Evolutionary conservation across 352 stramenopile species (phyloP).

Genomic region (Phytophthora lateralis): DNA sequence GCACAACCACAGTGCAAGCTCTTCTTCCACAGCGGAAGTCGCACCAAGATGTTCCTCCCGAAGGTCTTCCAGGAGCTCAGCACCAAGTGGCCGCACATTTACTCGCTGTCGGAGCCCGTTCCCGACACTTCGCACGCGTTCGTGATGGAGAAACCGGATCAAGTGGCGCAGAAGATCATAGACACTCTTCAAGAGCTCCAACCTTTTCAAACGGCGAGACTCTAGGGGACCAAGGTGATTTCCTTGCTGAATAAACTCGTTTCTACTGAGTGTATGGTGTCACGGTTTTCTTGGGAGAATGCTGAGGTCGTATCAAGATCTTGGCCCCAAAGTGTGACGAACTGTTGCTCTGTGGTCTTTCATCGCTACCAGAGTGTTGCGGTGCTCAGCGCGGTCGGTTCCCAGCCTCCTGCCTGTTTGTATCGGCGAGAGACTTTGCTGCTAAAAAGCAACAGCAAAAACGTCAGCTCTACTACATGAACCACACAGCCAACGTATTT

Average conservation of each 20-base stretch:
- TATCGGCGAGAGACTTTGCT: slow-evolving; percentile 11
- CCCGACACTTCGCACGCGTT: slow-evolving; percentile 37
- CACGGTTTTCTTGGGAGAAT: too few species aligned
- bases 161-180: slow-evolving; percentile 33
- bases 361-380: slow-evolving; percentile 26
- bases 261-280: too few species aligned
- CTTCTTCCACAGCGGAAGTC: slow-evolving; percentile 28
- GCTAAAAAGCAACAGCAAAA: slow-evolving; percentile 11
- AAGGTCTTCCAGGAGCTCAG: slow-evolving; percentile 24
- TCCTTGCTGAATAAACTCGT: too few species aligned
- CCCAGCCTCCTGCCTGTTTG: slow-evolving; percentile 32
- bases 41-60: slow-evolving; percentile 40
- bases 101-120: slow-evolving; percentile 30
- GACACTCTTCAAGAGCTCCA: slow-evolving; percentile 18
- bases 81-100: slow-evolving; percentile 32
- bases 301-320: slow-evolving; percentile 31
- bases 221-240: too few species aligned
- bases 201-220: neutral
- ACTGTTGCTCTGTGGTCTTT: slow-evolving; percentile 27
- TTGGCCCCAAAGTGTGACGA: slow-evolving; percentile 21
- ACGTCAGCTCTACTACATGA: neutral
- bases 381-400: slow-evolving; percentile 19
- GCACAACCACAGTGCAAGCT: slow-evolving; percentile 22
- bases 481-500: neutral
- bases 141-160: slow-evolving; percentile 43